Evolutionary conservation across 176 grass and related monocot species (phyloP), one percentile per base, ranked within the genome.

Genomic region (Oryza glaberrima): DNA sequence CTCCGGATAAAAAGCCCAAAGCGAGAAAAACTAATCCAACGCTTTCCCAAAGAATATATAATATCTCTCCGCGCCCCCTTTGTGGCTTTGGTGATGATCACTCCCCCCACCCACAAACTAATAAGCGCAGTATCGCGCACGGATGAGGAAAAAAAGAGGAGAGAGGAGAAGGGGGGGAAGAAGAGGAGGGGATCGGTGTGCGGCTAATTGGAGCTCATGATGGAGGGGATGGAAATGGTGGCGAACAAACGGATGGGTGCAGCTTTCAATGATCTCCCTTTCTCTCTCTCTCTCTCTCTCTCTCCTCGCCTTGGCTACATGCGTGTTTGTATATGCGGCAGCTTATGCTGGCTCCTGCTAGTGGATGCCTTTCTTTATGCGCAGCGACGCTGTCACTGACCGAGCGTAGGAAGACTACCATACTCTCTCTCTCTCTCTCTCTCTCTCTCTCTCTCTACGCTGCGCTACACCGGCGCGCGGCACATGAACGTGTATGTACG

Each of bases 161-260:
- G 67, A 6, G 12, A 45, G 20, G 52, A 61, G 56, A 30, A 10
- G 32, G 7, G 15, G 19, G 54, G 30, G 30, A 32, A 32, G 30
- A 9, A 58, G 54, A 7, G 6, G n/a, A n/a, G 44, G 63, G 61
- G 40, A 76, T 63, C 72, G 52, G 20, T 63, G 77, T 10, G 61
- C 20, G 49, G 15, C 54, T 58, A 58, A 58, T 58, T 45, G 81
- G 58, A 46, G 38, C 25, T 77, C 74, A 80, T 86, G 69, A 88
- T 75, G 61, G 78, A 47, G 43, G 11, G 35, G 72, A 63, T 36
- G 72, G 84, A 84, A 69, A 90, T 87, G 88, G 81, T 81, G 83
- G 83, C 67, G 70, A 81, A 44, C 80, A 77, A 83, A 92, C 78
- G 83, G 81, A 91, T 88, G 88, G 88, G 23, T 74, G 93, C 87